Evolutionary conservation across 352 stramenopile species (phyloP).

Genomic region (Pythium rhizo-oryzae): DNA sequence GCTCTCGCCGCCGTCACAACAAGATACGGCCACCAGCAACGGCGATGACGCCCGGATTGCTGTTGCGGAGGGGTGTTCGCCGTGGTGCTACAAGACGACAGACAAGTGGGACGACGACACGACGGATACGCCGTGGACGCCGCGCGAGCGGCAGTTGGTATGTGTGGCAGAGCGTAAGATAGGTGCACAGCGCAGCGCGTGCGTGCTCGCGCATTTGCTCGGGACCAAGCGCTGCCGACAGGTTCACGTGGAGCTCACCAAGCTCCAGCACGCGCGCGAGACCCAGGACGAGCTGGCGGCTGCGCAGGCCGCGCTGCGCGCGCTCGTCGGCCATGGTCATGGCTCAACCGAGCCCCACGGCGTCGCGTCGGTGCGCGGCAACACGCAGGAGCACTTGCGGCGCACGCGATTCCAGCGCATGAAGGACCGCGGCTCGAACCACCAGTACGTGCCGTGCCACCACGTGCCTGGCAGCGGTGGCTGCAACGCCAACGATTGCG

Average conservation of each 20-base stretch:
- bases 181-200: slow-evolving; percentile 30
- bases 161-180: slow-evolving; percentile 42
- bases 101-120: neutral
- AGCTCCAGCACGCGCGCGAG: neutral
- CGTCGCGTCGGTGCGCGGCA: slow-evolving; percentile 41
- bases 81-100: slow-evolving; percentile 1
- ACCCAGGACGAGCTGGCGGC: neutral
- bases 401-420: slow-evolving; percentile 78
- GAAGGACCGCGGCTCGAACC: slow-evolving; percentile 78
- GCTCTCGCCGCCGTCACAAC: neutral
- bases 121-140: slow-evolving; percentile 37
- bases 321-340: neutral
- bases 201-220: slow-evolving; percentile 44
- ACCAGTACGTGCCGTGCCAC: slow-evolving; percentile 72
- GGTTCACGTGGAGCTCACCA: slow-evolving; percentile 29
- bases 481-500: slow-evolving; percentile 69
- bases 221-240: slow-evolving; percentile 46
- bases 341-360: slow-evolving; percentile 23
- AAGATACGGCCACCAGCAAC: neutral
- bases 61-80: slow-evolving; percentile 11
- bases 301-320: slow-evolving; percentile 16
- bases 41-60: neutral
- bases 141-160: slow-evolving; percentile 46
- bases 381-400: slow-evolving; percentile 67
- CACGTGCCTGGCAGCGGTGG: slow-evolving; percentile 40